Conservation (phyloP, 805 yeast genomes). For the Debaryomyces prosopidis region DNA sequence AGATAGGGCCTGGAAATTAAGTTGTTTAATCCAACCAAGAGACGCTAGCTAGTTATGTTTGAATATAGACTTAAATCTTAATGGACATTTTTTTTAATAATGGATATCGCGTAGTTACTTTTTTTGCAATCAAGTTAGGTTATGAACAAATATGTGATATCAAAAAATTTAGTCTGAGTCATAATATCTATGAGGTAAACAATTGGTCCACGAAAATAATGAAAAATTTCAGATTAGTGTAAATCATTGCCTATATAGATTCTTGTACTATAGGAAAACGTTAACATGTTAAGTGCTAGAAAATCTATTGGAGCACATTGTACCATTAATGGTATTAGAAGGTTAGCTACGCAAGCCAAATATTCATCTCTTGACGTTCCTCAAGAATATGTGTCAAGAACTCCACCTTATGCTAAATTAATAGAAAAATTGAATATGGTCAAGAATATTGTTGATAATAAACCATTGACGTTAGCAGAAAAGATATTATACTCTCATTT, state of each 20-base stretch:
- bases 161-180: not conserved
- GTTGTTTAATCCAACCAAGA: slow-evolving; percentile 60
- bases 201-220: not conserved
- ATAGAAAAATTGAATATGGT: slow-evolving; percentile 63
- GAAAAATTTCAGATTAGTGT: not conserved
- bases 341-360: slow-evolving; percentile 34
- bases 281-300: slow-evolving; percentile 15
- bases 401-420: slow-evolving; percentile 87
- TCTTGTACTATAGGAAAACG: not conserved
- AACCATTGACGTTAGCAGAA: slow-evolving; percentile 91
- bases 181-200: not conserved
- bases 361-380: slow-evolving; percentile 46
- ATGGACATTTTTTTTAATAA: not conserved
- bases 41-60: slow-evolving; percentile 21
- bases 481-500: slow-evolving; percentile 92
- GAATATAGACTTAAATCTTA: not conserved
- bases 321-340: slow-evolving; percentile 12
- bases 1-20: slow-evolving; percentile 73
- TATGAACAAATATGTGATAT: not conserved
- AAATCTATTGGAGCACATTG: slow-evolving; percentile 3
- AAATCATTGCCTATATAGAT: not conserved
- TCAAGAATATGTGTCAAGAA: slow-evolving; percentile 60
- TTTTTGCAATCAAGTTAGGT: not conserved
- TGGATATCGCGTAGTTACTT: not conserved
- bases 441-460: slow-evolving; percentile 59